Percentiles rank a stretch among this genome's conserved stretches.
These are phyloP conservation scores for Plasmopara muralis DNA, from an alignment of 352 stramenopile genomes.

Conservation along the genomic window DNA sequence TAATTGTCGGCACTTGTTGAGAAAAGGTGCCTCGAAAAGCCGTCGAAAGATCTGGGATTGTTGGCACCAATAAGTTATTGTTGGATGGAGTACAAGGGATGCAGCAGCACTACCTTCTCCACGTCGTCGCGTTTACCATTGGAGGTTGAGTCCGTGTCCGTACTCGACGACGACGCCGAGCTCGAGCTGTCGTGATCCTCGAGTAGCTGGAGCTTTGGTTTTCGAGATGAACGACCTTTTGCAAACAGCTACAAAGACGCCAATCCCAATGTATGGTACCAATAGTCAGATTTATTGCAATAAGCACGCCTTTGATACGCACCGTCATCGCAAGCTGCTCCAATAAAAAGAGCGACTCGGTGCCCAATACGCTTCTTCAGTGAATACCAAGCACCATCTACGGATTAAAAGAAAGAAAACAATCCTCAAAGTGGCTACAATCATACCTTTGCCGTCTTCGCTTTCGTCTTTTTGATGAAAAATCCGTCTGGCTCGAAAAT, in stretches of 20 bases:
- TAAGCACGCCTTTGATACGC: not conserved
- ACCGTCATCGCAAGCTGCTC: constrained; percentile 66
- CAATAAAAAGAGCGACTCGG: constrained; percentile 47
- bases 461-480: not conserved
- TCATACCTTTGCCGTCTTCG: constrained; percentile 4
- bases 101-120: constrained; percentile 17
- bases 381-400: not conserved
- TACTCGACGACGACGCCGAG: constrained; percentile 19
- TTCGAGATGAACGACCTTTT: constrained; percentile 38
- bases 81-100: not conserved
- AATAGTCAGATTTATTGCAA: too few species aligned
- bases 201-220: constrained; percentile 32
- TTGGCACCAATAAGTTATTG: not conserved
- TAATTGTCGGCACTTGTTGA: constrained; percentile 27
- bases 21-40: constrained; percentile 32
- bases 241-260: constrained; percentile 43
- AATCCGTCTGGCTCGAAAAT: constrained; percentile 3
- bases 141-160: constrained; percentile 7
- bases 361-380: constrained; percentile 18
- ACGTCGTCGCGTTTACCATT: constrained; percentile 5
- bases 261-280: not conserved
- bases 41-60: constrained; percentile 22
- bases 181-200: constrained; percentile 17
- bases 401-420: not conserved
- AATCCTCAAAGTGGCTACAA: not conserved